Conservation (phyloP, 129 eudicot species). For the Rutidosis leptorrhynchoides region DNA sequence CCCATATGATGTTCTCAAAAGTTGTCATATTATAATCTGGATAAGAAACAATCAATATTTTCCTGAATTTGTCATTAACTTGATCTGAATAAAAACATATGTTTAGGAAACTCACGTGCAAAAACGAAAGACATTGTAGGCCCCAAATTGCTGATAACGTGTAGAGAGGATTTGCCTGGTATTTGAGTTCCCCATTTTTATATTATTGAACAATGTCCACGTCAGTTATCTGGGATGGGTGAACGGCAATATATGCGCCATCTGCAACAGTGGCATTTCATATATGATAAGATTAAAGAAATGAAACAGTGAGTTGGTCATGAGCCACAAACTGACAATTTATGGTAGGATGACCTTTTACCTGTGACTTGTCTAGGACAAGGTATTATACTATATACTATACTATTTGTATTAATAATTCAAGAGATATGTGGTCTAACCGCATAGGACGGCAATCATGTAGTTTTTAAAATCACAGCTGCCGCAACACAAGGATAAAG, state of each 20-base stretch:
- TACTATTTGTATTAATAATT: not conserved
- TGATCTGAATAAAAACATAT: conserved; percentile 1
- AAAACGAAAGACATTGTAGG: not conserved
- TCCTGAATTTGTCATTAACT: not conserved
- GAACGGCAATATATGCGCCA: conserved; percentile 15
- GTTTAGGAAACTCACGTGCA: not conserved
- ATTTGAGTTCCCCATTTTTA: not conserved
- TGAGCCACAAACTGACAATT: conserved; percentile 19
- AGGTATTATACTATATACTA: conserved; percentile 15
- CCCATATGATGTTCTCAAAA: not conserved
- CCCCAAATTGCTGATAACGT: conserved; percentile 14
- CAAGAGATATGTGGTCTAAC: conserved; percentile 3
- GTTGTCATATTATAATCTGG: not conserved
- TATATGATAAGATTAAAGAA: conserved; percentile 19
- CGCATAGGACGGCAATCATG: conserved; percentile 7
- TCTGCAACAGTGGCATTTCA: not conserved
- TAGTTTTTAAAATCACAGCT: not conserved
- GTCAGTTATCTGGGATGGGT: conserved; percentile 10
- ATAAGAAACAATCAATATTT: conserved; percentile 4
- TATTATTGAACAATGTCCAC: conserved; percentile 6
- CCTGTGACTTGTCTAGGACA: conserved; percentile 25
- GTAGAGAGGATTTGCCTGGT: conserved; percentile 17
- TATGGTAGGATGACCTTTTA: conserved; percentile 19
- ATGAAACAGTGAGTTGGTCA: conserved; percentile 1
- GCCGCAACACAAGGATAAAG: conserved; percentile 1